Evolutionary conservation across 2,329 filamentous ascomycete genomes (phyloP), one percentile per base, ranked within the genome.

Genomic region (Venturia pyrina): DNA sequence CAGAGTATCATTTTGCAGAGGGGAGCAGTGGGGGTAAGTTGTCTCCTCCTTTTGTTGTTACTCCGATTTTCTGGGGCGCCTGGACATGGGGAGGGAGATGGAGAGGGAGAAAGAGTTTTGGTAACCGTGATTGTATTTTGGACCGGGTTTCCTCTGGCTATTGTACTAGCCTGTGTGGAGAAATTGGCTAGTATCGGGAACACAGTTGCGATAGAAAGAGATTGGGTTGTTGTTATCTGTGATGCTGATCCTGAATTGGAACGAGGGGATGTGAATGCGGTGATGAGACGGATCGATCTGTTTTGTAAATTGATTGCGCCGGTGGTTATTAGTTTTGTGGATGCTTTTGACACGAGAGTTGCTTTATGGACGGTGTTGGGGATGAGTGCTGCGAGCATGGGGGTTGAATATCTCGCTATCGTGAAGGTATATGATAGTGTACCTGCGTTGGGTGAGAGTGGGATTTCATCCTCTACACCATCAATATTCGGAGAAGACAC

Each of bases 111-210:
- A 48, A 48, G 28, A 28, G 28, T n/a, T 10, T 1, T 50, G 21
- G 10, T 4, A 40, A 50, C 1, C 32, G 32, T 63, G 17, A 11
- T 56, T 19, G n/a, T 48, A 10, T 64, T 53, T 32, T 48, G 59
- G 46, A 34, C 37, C 21, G 59, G 75, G 66, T 72, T 80, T 67
- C 69, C 70, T 1, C 40, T 72, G 2, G 72, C 78, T n/a, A 79
- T 82, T 0, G 21, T 84, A 0, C 75, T 90, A 57, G 87, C 87
- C 0, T 89, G 88, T 66, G 71, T 87, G 1, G 89, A 92, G 75
- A 92, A 91, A 72, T 74, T 90, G 10, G 81, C 79, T 17, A 81
- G 86, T 1, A 80, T 87, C 6, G 80, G 85, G 73, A 91, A 91
- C 72, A 79, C 84, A 0, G 83, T 91, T 0, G 80, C 89, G 0